Evolutionary conservation across 176 grass and related monocot genomes (phyloP).

Genomic region (Cenchrus fungigraminus): DNA sequence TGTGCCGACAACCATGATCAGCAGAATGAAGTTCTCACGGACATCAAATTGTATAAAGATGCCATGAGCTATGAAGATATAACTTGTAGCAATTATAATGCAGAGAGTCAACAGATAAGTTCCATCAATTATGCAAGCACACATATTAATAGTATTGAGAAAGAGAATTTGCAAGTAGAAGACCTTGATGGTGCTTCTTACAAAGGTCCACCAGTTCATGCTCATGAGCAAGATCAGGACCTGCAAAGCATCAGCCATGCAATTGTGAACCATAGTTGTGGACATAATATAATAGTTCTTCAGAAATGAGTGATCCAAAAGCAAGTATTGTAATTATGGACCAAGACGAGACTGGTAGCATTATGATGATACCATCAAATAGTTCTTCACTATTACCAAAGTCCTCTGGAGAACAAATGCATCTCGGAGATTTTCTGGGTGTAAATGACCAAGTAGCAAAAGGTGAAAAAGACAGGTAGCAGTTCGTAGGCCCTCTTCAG

Average conservation of each 20-base stretch:
- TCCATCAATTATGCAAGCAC: neutral
- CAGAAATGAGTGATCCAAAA: conserved; percentile 30
- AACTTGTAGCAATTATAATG: neutral
- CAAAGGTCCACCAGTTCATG: neutral
- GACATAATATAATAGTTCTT: conserved; percentile 14
- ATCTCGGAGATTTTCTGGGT: conserved; percentile 19
- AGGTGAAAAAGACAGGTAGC: conserved; percentile 34
- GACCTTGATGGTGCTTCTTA: conserved; percentile 14
- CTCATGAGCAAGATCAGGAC: conserved; percentile 26
- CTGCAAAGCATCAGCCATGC: conserved; percentile 6
- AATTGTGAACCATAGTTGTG: neutral
- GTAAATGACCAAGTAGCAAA: conserved; percentile 20
- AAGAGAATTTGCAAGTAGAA: neutral
- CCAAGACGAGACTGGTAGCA: neutral
- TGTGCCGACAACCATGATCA: neutral
- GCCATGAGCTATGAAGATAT: neutral
- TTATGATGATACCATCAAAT: conserved; percentile 21
- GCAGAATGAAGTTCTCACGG: conserved; percentile 17
- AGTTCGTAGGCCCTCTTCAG: conserved; percentile 24
- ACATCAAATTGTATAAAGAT: conserved; percentile 9
- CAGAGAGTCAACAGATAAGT: conserved; percentile 17
- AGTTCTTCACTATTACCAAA: conserved; percentile 17
- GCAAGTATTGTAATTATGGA: conserved; percentile 15
- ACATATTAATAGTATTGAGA: neutral
- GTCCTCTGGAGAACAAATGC: conserved; percentile 29